Evolutionary conservation across 2,329 filamentous ascomycete species (phyloP), one percentile per base, ranked within the genome.

Genomic region (Colletotrichum spaethianum): DNA sequence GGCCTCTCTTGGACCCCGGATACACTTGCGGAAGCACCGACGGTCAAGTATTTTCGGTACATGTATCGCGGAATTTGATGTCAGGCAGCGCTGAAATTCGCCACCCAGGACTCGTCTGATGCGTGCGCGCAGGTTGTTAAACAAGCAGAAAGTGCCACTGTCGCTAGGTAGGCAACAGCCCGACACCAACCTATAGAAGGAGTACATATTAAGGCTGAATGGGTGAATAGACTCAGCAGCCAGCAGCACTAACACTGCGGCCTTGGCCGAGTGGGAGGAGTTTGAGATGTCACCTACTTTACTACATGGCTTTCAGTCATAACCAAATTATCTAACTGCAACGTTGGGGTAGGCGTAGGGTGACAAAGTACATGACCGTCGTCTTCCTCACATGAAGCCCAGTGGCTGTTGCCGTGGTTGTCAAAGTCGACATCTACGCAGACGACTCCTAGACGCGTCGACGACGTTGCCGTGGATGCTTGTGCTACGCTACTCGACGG

Each of bases 21-120:
- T 63, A 20, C 48, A 55, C n/a, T 31, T 12, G 20, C 18, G 38
- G 23, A 57, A 52, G 57, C 44, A 63, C 57, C 64, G 48, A 55
- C 48, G 59, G 53, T 63, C 62, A 55, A 57, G 59, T 59, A 68
- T 69, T 38, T 57, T 63, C 36, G 38, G 52, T 50, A 59, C 65
- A 69, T 67, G 42, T 18, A 20, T 48, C 59, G 33, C 44, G 28
- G 65, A 42, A 31, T 53, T 59, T 72, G 59, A 57, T 63, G 60
- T 63, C 59, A 72, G 52, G 46, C 59, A 53, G 64, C 65, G 40
- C 60, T 52, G 31, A 20, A 55, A 46, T 69, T 69, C 12, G 69
- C 66, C 69, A 72, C 59, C 52, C 40, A 14, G 44, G 53, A 55
- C 14, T 31, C 69, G 65, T 69, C 65, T 64, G 53, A 69, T 63